Percentiles rank a stretch among this genome's conserved stretches.
These are phyloP conservation scores for Solanum lycopersicoides DNA, from an alignment of 257 asterid species.

Conservation along the genomic window DNA sequence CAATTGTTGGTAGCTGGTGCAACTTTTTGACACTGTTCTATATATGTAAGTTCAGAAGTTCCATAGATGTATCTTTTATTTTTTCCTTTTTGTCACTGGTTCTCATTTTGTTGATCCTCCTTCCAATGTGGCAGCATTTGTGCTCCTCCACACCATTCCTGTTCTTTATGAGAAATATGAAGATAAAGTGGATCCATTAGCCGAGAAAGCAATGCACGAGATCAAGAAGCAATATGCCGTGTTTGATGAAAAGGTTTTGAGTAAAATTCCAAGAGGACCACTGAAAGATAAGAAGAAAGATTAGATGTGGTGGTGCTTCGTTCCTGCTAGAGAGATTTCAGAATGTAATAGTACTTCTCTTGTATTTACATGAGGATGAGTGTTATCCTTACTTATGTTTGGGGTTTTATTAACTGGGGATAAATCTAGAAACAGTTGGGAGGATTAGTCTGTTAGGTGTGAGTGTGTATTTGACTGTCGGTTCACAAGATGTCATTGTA, in stretches of 20 bases:
- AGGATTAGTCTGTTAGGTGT: neutral
- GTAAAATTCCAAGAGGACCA: constrained; percentile 67
- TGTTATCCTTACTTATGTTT: neutral
- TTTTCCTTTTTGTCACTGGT: neutral
- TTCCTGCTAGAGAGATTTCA: neutral
- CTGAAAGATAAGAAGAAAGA: constrained; percentile 51
- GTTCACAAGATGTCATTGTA: neutral
- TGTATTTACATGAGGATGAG: neutral
- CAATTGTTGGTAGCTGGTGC: constrained; percentile 77
- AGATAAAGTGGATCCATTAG: constrained; percentile 61
- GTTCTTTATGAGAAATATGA: constrained; percentile 78
- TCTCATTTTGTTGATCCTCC: neutral
- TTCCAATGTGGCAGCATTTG: constrained; percentile 37
- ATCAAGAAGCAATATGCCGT: constrained; percentile 70
- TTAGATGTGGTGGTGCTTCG: constrained; percentile 6
- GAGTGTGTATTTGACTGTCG: neutral
- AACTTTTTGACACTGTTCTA: constrained; percentile 80
- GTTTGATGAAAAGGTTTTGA: constrained; percentile 53
- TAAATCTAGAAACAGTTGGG: neutral
- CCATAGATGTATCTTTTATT: neutral
- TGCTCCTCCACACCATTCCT: constrained; percentile 70
- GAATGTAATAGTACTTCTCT: neutral
- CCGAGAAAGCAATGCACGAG: constrained; percentile 58
- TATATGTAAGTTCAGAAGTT: constrained; percentile 29
- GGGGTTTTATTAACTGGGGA: neutral